Base-by-base conservation (phyloP, 164 flowering plant species). In the Warburgia ugandensis region DNA sequence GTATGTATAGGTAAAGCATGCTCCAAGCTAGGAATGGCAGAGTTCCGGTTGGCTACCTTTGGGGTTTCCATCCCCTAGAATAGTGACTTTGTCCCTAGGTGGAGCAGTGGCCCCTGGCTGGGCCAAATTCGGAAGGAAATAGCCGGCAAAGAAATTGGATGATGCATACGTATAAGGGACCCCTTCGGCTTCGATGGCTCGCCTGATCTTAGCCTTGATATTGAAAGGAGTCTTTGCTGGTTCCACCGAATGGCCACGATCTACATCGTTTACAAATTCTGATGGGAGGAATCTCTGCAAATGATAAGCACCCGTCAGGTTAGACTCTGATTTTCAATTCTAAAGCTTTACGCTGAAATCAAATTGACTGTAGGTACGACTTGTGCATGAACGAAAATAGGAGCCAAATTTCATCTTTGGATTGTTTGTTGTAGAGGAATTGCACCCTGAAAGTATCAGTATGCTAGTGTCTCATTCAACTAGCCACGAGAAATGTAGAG, bases 201-300 rank as follows among this genome's bases (percentile, higher is more conserved):
- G 64, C 2, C 80, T 74, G 10, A 78, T 60, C 20, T 65, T 48
- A 16, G 60, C 75, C 48, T 78, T 81, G 12, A 3, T 19, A 2
- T 33, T 67, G 31, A 78, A 76, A 14, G 68, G 39, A 4, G 72
- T 30, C 50, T 67, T 72, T n/a, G 81, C 78, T 2, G 84, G 84
- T 70, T 81, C 87, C 4, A 76, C 80, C 0, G 84, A 78, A 40
- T 67, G 55, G 0, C 42, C 53, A 6, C 73, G 78, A 50, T 76
- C 87, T 37, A 69, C 81, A 32, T 78, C 84, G 13, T 58, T 71
- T 11, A 84, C 87, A 53, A 78, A 78, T 51, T 81, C 87, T 13
- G 87, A 74, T 12, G 84, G 84, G 31, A 76, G 65, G 50, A 81
- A 81, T 48, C 79, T 77, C 88, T 81, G 70, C 6, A 48, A 50